Percentiles rank a stretch among this genome's conserved stretches.
Evolutionary conservation across 495 filamentous ascomycete genomes (phyloP).

Genomic region (Penicillium angulare): DNA sequence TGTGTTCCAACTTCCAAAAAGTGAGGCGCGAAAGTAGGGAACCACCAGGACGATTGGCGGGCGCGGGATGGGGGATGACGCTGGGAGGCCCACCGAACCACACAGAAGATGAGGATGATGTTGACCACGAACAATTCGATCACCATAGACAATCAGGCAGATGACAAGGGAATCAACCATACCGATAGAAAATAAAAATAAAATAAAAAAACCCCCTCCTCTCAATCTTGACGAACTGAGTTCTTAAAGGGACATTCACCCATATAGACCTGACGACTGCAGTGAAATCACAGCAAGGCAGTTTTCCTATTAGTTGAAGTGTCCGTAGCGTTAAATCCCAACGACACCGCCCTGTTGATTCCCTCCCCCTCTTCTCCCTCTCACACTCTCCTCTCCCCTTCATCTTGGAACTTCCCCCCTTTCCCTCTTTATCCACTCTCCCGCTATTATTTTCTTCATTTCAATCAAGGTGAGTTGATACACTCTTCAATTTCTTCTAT

Average conservation of each 20-base stretch:
- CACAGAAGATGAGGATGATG: slow-evolving; percentile 36
- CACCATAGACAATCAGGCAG: background rate
- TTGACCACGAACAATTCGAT: background rate
- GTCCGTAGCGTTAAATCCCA: slow-evolving; percentile 20
- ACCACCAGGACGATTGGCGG: slow-evolving; percentile 38
- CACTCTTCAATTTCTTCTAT: slow-evolving; percentile 9
- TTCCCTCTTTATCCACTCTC: slow-evolving; percentile 14
- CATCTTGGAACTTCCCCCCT: slow-evolving; percentile 16
- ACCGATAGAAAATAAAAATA: background rate
- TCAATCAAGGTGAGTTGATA: slow-evolving; percentile 26
- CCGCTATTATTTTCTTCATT: slow-evolving; percentile 7
- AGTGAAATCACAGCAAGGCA: slow-evolving; percentile 6
- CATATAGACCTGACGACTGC: too few species aligned
- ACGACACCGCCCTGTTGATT: slow-evolving; percentile 35
- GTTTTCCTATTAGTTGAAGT: background rate
- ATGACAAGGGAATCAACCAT: background rate
- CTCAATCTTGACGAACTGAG: too few species aligned
- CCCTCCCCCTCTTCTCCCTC: slow-evolving; percentile 28
- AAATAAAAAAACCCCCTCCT: background rate
- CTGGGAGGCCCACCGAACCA: slow-evolving; percentile 48
- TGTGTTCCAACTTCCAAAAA: background rate
- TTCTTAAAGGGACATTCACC: too few species aligned
- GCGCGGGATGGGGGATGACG: slow-evolving; percentile 43
- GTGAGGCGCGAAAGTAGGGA: slow-evolving; percentile 22
- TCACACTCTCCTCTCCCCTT: slow-evolving; percentile 16